phyloP scores from a whole-genome alignment of 768 basidiomycete species.

The Daedaleopsis sinensis region DNA sequence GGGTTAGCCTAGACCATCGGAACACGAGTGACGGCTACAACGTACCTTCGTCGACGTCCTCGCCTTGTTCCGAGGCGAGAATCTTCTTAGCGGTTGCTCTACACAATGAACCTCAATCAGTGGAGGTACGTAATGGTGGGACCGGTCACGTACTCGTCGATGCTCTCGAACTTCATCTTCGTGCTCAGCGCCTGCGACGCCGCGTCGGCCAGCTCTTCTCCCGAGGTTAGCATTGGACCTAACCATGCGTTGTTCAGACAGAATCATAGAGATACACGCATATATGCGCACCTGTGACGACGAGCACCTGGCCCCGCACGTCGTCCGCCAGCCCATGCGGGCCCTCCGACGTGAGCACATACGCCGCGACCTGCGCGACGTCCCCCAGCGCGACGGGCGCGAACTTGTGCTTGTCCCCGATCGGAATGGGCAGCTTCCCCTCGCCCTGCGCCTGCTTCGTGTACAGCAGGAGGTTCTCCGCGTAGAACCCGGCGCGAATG shows the following conservation, averaged over 20 bases:
- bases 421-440: conserved; percentile 32
- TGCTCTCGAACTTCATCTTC: conserved; percentile 30
- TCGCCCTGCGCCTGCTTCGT: conserved; percentile 30
- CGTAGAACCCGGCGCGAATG: conserved; percentile 35
- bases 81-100: conserved; percentile 23
- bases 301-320: conserved; percentile 32
- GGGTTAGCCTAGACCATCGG: background rate
- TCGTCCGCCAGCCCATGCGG: conserved; percentile 34
- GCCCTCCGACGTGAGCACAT: conserved; percentile 32
- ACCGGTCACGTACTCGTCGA: conserved; percentile 22
- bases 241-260: background rate
- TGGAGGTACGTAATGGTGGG: background rate
- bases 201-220: conserved; percentile 29
- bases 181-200: conserved; percentile 26
- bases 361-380: conserved; percentile 30
- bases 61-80: conserved; percentile 23
- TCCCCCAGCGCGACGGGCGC: conserved; percentile 35
- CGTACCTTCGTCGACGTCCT: conserved; percentile 26
- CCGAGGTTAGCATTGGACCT: conserved; percentile 24
- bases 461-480: conserved; percentile 35
- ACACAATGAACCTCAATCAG: background rate
- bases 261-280: background rate
- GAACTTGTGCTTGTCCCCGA: conserved; percentile 31
- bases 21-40: background rate
- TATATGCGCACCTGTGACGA: conserved; percentile 25